These are phyloP conservation scores for Rhodotorula taiwanensis DNA, from an alignment of 768 basidiomycete genomes.

Conservation along the genomic window DNA sequence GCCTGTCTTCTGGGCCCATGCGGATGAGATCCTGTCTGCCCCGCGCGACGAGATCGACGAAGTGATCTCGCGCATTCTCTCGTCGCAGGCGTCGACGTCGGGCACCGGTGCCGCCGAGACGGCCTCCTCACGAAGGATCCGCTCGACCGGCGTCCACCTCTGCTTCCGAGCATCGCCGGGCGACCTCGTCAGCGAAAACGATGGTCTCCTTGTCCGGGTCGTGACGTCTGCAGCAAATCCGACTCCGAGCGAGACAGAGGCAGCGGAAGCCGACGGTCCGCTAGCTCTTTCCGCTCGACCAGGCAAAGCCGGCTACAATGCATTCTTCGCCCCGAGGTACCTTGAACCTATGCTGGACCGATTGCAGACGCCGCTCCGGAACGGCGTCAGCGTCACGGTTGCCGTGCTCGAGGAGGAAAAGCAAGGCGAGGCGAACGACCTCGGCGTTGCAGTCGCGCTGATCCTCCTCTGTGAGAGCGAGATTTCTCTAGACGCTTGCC, in stretches of 20 bases:
- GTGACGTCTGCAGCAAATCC: not conserved
- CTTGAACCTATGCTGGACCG: constrained; percentile 54
- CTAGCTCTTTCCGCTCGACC: constrained; percentile 26
- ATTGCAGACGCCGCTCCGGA: constrained; percentile 47
- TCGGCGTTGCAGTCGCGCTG: constrained; percentile 59
- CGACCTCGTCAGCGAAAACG: not conserved
- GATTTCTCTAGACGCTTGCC: accelerated
- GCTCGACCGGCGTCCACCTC: constrained; percentile 8
- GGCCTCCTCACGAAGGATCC: not conserved
- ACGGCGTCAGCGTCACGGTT: constrained; percentile 16
- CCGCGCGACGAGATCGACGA: constrained; percentile 52
- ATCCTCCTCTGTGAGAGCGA: constrained; percentile 46
- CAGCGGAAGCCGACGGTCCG: not conserved
- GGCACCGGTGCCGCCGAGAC: not conserved
- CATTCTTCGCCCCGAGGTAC: constrained; percentile 48
- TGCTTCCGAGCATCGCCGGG: not conserved
- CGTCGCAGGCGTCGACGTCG: not conserved
- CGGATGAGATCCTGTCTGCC: constrained; percentile 50
- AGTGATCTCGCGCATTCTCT: constrained; percentile 45
- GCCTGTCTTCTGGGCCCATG: constrained; percentile 61
- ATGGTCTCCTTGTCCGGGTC: not conserved
- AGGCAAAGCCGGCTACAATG: constrained; percentile 55
- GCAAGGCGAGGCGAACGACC: constrained; percentile 56
- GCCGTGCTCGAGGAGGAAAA: constrained; percentile 54
- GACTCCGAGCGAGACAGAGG: not conserved